phyloP scores from a whole-genome alignment of 225 moss, liverwort and hornwort genomes.

The Antitrichia curtipendula region DNA sequence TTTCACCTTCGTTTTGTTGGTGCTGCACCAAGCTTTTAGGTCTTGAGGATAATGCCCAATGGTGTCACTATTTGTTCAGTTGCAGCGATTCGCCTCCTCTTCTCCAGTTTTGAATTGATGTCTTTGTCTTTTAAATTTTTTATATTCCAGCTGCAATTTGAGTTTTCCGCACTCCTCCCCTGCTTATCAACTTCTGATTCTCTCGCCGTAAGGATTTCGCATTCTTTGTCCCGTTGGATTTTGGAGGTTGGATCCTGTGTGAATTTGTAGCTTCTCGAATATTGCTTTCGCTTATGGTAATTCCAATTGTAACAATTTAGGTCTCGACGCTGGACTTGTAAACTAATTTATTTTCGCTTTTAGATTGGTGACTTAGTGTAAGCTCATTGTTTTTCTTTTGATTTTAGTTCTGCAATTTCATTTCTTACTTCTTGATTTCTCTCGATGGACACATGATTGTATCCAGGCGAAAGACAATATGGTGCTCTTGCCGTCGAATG shows the following conservation, averaged over 20 bases:
- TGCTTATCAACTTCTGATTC: background rate
- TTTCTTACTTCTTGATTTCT: background rate
- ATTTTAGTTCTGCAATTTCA: background rate
- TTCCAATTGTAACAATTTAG: background rate
- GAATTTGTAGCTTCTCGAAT: background rate
- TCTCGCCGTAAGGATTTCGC: background rate
- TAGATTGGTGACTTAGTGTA: background rate
- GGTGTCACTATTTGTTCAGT: background rate
- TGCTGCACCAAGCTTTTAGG: background rate
- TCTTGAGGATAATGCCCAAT: background rate
- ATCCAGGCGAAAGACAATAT: background rate
- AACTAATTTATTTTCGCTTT: background rate
- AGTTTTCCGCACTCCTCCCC: background rate
- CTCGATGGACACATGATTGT: background rate
- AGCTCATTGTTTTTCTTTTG: background rate
- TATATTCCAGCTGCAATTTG: background rate
- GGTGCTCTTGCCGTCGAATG: background rate
- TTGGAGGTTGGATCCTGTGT: background rate
- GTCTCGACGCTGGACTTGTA: background rate
- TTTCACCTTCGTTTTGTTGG: background rate
- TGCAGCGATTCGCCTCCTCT: background rate
- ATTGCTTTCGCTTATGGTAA: background rate
- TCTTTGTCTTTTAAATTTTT: background rate
- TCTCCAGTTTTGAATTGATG: background rate
- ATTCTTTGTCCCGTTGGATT: background rate